Percentiles rank a stretch among this genome's conserved stretches.
Evolutionary conservation across 805 yeast genomes (phyloP).

Genomic region (Zygosaccharomyces siamensis): DNA sequence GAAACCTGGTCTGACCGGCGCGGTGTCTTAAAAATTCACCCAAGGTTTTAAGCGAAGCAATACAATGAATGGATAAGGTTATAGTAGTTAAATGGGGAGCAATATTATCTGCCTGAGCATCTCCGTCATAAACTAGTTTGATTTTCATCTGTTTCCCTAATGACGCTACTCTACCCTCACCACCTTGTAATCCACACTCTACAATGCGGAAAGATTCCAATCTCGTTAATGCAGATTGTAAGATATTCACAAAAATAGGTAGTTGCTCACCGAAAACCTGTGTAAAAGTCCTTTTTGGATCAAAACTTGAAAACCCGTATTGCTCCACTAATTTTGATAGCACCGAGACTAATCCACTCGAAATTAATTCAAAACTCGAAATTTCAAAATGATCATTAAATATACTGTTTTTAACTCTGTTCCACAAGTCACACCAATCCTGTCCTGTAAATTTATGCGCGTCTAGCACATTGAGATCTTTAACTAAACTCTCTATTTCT

Average conservation of each 20-base stretch:
- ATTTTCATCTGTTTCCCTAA: conserved; percentile 70
- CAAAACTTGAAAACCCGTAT: conserved; percentile 29
- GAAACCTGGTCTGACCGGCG: conserved; percentile 27
- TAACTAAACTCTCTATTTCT: conserved; percentile 23
- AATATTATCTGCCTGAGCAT: conserved; percentile 23
- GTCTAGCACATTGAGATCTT: conserved; percentile 21
- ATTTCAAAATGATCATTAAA: conserved; percentile 34
- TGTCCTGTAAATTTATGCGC: conserved; percentile 27
- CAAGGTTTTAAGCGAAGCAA: conserved; percentile 45
- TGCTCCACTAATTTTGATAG: conserved; percentile 21
- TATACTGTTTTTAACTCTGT: conserved; percentile 35
- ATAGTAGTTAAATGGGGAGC: conserved; percentile 28
- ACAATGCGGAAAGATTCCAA: conserved; percentile 66
- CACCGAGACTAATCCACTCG: conserved; percentile 57
- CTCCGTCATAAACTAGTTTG: conserved; percentile 43
- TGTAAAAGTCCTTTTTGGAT: conserved; percentile 44
- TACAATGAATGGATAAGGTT: conserved; percentile 45
- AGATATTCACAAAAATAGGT: conserved; percentile 46
- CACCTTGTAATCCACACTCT: conserved; percentile 37
- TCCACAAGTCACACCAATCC: conserved; percentile 38
- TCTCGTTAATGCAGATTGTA: conserved; percentile 71
- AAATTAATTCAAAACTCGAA: conserved; percentile 71
- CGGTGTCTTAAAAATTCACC: conserved; percentile 42
- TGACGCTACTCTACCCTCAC: conserved; percentile 47
- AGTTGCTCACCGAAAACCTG: conserved; percentile 36